Evolutionary conservation across 176 grass and related monocot species (phyloP).

Genomic region (Musa itinerans): DNA sequence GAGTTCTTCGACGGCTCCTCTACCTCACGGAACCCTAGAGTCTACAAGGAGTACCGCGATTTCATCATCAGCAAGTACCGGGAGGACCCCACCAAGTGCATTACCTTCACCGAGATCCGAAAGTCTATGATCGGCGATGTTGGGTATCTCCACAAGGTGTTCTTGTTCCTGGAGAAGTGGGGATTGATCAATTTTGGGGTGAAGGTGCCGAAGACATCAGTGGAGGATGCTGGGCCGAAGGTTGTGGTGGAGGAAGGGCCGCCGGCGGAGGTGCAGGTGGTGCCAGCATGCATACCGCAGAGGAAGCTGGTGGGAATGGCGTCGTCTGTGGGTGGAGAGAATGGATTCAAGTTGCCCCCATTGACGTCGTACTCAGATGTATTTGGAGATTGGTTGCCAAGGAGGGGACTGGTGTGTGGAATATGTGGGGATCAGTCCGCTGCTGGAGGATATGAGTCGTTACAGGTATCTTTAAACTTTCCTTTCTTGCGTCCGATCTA

Average conservation of each 20-base stretch:
- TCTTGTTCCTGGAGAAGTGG: slow-evolving; percentile 37
- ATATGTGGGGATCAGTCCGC: neutral
- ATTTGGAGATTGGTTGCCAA: neutral
- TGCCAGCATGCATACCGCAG: slow-evolving; percentile 24
- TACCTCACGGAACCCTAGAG: slow-evolving; percentile 75
- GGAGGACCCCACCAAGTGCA: slow-evolving; percentile 41
- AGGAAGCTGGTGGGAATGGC: slow-evolving; percentile 35
- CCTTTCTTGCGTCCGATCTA: neutral
- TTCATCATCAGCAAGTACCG: slow-evolving; percentile 87
- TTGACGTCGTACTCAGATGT: slow-evolving; percentile 23
- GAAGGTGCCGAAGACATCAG: slow-evolving; percentile 35
- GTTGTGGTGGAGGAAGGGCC: slow-evolving; percentile 60
- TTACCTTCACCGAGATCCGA: slow-evolving; percentile 2
- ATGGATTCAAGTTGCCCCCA: slow-evolving; percentile 51
- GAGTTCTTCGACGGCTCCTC: slow-evolving; percentile 90
- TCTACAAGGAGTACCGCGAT: slow-evolving; percentile 97
- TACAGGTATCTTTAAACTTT: neutral
- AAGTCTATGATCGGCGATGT: slow-evolving; percentile 30
- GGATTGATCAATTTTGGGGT: slow-evolving; percentile 22
- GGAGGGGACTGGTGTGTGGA: neutral
- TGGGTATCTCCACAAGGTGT: slow-evolving; percentile 2
- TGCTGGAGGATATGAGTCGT: neutral
- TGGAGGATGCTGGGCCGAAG: slow-evolving; percentile 24
- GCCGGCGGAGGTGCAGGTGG: slow-evolving; percentile 19
- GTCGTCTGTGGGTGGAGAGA: slow-evolving; percentile 24